Percentiles rank a stretch among this genome's conserved stretches.
Conservation (phyloP, 352 stramenopile genomes). For the Phytophthora tubulina region DNA sequence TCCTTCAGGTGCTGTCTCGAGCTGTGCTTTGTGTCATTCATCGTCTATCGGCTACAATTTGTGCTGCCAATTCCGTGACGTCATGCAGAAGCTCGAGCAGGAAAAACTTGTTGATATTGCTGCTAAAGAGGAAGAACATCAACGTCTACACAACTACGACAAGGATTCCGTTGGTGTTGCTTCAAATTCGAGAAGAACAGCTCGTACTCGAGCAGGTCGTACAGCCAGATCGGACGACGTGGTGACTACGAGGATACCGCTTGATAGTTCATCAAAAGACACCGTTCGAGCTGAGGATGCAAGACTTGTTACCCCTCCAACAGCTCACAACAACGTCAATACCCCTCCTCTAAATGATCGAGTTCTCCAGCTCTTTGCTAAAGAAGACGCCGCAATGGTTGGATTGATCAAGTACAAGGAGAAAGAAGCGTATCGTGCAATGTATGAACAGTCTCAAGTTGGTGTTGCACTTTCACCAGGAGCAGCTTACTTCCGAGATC, state of each 20-base stretch:
- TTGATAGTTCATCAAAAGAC: constrained; percentile 13
- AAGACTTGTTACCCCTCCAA: constrained; percentile 4
- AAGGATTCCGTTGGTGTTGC: not conserved
- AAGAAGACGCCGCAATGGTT: constrained; percentile 66
- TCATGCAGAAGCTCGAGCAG: constrained; percentile 56
- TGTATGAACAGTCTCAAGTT: constrained; percentile 52
- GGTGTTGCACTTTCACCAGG: constrained; percentile 55
- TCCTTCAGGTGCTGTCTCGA: not conserved
- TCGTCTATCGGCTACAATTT: constrained; percentile 72
- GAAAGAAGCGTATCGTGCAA: constrained; percentile 46
- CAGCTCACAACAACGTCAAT: not conserved
- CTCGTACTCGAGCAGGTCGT: constrained; percentile 19
- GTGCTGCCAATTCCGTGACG: constrained; percentile 65
- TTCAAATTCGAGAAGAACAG: constrained; percentile 14
- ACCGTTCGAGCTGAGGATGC: constrained; percentile 11
- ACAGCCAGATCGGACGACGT: constrained; percentile 16
- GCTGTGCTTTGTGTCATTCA: constrained; percentile 62
- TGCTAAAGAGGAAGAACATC: constrained; percentile 4
- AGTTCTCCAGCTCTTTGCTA: constrained; percentile 58
- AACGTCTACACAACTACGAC: not conserved
- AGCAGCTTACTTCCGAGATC: constrained; percentile 65
- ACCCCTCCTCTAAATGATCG: constrained; percentile 29
- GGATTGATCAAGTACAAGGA: constrained; percentile 77
- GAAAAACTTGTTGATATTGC: constrained; percentile 35
- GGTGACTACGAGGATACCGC: not conserved